Evolutionary conservation across 2,329 filamentous ascomycete species (phyloP).

Genomic region (Ceratocystis ficicola): DNA sequence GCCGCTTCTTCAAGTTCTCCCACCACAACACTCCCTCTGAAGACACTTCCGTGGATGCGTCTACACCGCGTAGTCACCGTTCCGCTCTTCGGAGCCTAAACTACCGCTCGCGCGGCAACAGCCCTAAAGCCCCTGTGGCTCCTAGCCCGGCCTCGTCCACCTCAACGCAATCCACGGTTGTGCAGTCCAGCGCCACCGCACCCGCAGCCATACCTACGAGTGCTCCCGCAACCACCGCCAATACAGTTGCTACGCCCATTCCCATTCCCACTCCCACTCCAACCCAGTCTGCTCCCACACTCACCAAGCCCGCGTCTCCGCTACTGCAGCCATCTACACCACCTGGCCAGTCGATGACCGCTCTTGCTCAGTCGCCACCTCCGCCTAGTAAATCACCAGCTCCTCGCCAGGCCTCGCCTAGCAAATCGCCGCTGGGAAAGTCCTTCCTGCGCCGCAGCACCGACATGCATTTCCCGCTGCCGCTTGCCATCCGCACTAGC

Average conservation of each 20-base stretch:
- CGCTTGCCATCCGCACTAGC: constrained; percentile 1
- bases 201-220: not conserved
- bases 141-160: not conserved
- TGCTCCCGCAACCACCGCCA: not conserved
- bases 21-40: not conserved
- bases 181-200: not conserved
- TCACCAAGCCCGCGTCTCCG: not conserved
- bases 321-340: not conserved
- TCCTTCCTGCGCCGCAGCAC: constrained; percentile 11
- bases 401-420: not conserved
- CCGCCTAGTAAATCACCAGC: not conserved
- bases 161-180: not conserved
- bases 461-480: constrained; percentile 19
- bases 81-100: constrained; percentile 8
- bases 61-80: constrained; percentile 17
- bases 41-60: constrained; percentile 10
- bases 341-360: not conserved
- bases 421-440: not conserved
- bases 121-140: not conserved
- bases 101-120: constrained; percentile 4
- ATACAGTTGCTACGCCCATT: not conserved
- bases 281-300: not conserved
- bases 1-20: constrained; percentile 12
- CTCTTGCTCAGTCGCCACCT: not conserved
- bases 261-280: not conserved